Evolutionary conservation across 1,139 yeast species (phyloP).

Genomic region (Candida sojae): DNA sequence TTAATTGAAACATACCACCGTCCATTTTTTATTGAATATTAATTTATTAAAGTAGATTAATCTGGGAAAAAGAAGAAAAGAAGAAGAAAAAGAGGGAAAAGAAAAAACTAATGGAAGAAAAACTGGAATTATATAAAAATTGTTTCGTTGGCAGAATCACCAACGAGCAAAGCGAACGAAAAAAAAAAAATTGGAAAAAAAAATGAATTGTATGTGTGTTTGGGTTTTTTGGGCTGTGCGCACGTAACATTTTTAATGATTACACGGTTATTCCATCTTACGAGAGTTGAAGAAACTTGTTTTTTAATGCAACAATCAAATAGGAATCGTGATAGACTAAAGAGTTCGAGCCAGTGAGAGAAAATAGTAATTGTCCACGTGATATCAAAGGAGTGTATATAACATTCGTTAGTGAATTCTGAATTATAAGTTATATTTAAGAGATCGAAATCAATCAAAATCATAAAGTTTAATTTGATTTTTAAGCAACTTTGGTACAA

Average conservation of each 20-base stretch:
- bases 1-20: constrained; percentile 42
- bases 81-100: constrained; percentile 6
- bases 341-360: too few species aligned
- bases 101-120: constrained; percentile 13
- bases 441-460: too few species aligned
- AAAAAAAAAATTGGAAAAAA: constrained; percentile 4
- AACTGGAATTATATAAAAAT: constrained; percentile 5
- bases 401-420: too few species aligned
- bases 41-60: constrained; percentile 2
- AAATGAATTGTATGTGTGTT: constrained; percentile 2
- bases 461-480: background rate
- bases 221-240: constrained; percentile 4
- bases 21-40: constrained; percentile 31
- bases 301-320: background rate
- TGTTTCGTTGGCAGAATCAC: constrained; percentile 7
- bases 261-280: background rate
- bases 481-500: background rate
- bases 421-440: too few species aligned
- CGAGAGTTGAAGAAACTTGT: background rate
- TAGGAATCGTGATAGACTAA: too few species aligned
- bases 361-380: too few species aligned
- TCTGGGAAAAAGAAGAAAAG: constrained; percentile 2
- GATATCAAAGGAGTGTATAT: too few species aligned
- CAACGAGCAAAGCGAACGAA: constrained; percentile 1
- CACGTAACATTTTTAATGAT: background rate